These are phyloP conservation scores for Chalciporus sphaerocephalus DNA, from an alignment of 768 basidiomycete genomes.

Conservation along the genomic window DNA sequence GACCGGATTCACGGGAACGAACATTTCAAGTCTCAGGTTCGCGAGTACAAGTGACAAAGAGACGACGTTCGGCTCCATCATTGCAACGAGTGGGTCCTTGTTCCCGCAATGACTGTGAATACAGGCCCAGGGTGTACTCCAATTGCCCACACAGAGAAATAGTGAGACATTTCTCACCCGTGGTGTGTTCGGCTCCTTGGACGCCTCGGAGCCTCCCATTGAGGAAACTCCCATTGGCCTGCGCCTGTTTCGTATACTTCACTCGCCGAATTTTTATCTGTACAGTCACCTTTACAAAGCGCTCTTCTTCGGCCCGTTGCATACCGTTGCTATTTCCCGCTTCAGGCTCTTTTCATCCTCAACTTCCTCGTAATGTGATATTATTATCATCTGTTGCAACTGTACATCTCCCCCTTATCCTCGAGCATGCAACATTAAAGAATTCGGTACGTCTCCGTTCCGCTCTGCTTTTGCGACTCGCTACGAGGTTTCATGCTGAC, in stretches of 20 bases:
- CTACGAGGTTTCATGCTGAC: neutral
- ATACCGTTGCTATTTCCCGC: no score
- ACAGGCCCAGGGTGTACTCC: neutral
- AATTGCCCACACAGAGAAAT: neutral
- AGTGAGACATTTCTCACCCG: neutral
- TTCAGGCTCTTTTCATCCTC: neutral
- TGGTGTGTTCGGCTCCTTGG: neutral
- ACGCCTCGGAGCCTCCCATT: neutral
- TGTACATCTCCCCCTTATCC: no score
- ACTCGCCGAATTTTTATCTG: no score
- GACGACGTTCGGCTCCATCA: slow-evolving; percentile 2
- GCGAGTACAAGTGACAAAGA: neutral
- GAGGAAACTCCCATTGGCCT: no score
- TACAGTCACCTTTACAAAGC: no score
- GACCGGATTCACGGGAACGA: slow-evolving; percentile 3
- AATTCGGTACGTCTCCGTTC: no score
- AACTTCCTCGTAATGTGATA: neutral
- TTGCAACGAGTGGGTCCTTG: neutral
- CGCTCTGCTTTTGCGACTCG: no score
- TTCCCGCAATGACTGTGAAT: neutral
- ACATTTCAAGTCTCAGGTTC: slow-evolving; percentile 4
- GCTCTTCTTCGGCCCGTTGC: no score
- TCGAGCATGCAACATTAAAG: no score
- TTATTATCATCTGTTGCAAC: neutral
- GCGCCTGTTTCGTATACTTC: no score